A percentile compares a stretch with the other conserved stretches of the same genome.
These are phyloP conservation scores for Penicillium expansum DNA, from an alignment of 2,329 filamentous ascomycete species.

Conservation along the genomic window DNA sequence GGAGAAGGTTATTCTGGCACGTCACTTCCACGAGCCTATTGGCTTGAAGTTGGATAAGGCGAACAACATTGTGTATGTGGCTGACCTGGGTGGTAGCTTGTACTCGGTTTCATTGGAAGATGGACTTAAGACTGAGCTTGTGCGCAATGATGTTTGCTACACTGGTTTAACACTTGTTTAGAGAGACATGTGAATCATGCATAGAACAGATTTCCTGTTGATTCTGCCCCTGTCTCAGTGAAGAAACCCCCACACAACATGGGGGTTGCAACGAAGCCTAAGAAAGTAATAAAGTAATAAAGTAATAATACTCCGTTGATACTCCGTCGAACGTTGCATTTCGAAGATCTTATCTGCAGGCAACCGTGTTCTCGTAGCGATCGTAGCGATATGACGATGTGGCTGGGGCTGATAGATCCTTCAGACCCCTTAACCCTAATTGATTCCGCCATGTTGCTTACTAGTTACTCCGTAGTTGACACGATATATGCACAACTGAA, in stretches of 20 bases:
- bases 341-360: background rate
- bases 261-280: background rate
- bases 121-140: slow-evolving; percentile 19
- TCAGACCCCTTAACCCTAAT: background rate
- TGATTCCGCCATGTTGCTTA: background rate
- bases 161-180: slow-evolving; percentile 20
- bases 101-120: slow-evolving; percentile 23
- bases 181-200: background rate
- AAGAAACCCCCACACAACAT: background rate
- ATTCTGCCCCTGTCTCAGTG: too few relatives aligned
- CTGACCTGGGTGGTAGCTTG: slow-evolving; percentile 26
- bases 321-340: background rate
- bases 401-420: background rate
- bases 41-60: slow-evolving; percentile 23
- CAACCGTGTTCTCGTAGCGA: background rate
- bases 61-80: slow-evolving; percentile 22
- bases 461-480: too few relatives aligned
- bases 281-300: background rate
- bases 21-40: slow-evolving; percentile 44
- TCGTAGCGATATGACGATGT: background rate
- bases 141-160: slow-evolving; percentile 19
- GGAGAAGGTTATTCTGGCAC: slow-evolving; percentile 22
- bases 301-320: background rate
- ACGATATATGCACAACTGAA: too few relatives aligned
- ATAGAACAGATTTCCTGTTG: too few relatives aligned